Evolutionary conservation across 805 yeast species (phyloP), one percentile per base, ranked within the genome.

Genomic region (Millerozyma acaciae): DNA sequence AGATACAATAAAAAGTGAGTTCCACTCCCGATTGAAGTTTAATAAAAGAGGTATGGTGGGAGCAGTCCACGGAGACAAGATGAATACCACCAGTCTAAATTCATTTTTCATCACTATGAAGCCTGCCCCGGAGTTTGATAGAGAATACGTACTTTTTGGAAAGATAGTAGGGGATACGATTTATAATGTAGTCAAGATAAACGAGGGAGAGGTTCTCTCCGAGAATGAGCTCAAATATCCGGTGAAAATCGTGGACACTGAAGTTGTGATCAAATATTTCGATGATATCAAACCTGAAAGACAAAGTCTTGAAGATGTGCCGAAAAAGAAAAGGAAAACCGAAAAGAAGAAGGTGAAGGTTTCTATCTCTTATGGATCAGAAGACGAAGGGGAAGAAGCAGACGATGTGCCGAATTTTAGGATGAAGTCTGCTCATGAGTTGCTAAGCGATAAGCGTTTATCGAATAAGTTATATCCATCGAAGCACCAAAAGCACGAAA

Each of bases 1-100:
- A 5, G 44, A 37, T 27, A 35, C 39, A n/a, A 16, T 54, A 10
- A 33, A 35, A 6, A 49, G 44, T 37, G 88, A 80, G 48, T 60
- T 57, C 37, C 74, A 78, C 48, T 51, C 73, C 2, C 54, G 87
- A 20, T 51, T 82, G 26, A 55, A 66, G 32, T 76, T 71, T 48
- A 57, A 55, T 23, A 60, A 65, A 25, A 62, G 81, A 31, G 88
- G 87, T 0, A 48, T 74, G 6, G 40, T 82, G 2, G 85, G 78
- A 0, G 62, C 70, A 42, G 73, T 73, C 8, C 62, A 59, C 31
- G 41, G 51, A 15, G 58, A 48, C n/a, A 33, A 29, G 8, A 42
- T 42, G 14, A 36, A 48, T 21, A 35, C 50, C 6, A 39, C 47
- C 18, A 43, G 51, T 10, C 53, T 54, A 8, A 62, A 55, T 30